phyloP scores from a whole-genome alignment of 768 basidiomycete genomes.

The Termitomyces sp. region DNA sequence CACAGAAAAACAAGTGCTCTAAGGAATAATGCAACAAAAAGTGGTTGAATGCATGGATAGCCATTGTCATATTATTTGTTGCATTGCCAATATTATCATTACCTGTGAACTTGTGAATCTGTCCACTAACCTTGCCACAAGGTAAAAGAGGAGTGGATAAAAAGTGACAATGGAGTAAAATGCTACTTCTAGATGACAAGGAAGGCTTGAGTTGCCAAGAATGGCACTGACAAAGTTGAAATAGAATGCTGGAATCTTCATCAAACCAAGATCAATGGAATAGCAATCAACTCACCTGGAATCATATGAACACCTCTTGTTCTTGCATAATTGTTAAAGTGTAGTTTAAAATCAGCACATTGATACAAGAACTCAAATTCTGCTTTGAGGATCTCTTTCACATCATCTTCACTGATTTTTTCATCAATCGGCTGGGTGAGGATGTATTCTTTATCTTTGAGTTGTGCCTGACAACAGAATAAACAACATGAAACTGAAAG shows the following conservation, averaged over 20 bases:
- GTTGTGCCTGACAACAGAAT: not conserved
- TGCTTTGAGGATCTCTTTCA: not conserved
- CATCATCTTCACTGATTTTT: not conserved
- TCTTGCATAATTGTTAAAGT: no score
- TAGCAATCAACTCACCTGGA: no score
- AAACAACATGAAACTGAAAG: not conserved
- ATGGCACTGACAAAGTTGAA: slow-evolving; percentile 17
- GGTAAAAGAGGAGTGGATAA: slow-evolving; percentile 22
- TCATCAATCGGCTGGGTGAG: not conserved
- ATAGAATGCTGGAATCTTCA: no score
- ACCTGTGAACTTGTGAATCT: no score
- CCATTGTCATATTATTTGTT: not conserved
- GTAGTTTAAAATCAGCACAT: slow-evolving; percentile 11
- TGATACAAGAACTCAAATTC: not conserved
- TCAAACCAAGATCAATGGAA: no score
- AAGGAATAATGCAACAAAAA: not conserved
- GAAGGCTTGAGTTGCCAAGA: not conserved
- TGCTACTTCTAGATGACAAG: not conserved
- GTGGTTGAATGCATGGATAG: not conserved
- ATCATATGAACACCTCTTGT: no score
- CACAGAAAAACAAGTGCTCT: not conserved
- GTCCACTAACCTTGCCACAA: slow-evolving; percentile 17
- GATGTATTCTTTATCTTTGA: slow-evolving; percentile 16
- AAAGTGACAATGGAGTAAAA: slow-evolving; percentile 11
- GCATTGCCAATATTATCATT: slow-evolving; percentile 6